These are phyloP conservation scores for Leccinum fallax DNA, from an alignment of 1,284 basidiomycete genomes.

Conservation along the genomic window DNA sequence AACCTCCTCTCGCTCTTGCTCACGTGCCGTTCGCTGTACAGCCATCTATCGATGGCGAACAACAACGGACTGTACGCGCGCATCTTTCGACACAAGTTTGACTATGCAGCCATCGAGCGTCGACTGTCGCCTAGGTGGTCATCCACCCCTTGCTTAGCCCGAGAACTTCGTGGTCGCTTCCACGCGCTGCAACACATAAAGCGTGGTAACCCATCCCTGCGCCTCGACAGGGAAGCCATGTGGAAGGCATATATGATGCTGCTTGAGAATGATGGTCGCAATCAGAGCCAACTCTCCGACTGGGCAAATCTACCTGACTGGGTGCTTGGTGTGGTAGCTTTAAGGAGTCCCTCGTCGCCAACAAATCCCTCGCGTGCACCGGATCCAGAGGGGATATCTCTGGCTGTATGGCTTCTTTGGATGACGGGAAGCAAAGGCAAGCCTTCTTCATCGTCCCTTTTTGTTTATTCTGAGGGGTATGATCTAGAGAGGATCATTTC, in stretches of 20 bases:
- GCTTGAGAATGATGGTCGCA: slow-evolving; percentile 70
- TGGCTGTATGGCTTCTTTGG: slow-evolving; percentile 61
- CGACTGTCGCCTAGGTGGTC: slow-evolving; percentile 49
- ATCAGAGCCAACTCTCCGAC: slow-evolving; percentile 51
- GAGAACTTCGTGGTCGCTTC: slow-evolving; percentile 44
- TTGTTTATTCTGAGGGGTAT: slow-evolving; percentile 18
- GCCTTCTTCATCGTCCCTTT: slow-evolving; percentile 10
- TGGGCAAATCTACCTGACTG: slow-evolving; percentile 43
- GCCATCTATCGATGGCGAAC: slow-evolving; percentile 37
- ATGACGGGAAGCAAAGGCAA: slow-evolving; percentile 50
- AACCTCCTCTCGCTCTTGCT: slow-evolving; percentile 50
- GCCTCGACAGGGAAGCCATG: slow-evolving; percentile 40
- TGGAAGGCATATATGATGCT: slow-evolving; percentile 73
- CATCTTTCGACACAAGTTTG: slow-evolving; percentile 66
- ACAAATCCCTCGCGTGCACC: slow-evolving; percentile 4
- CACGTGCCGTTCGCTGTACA: slow-evolving; percentile 49
- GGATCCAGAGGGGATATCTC: slow-evolving; percentile 41
- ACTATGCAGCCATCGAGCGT: slow-evolving; percentile 54
- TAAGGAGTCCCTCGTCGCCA: slow-evolving; percentile 15
- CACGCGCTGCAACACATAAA: slow-evolving; percentile 41
- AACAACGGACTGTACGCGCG: slow-evolving; percentile 58
- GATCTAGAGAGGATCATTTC: slow-evolving; percentile 22
- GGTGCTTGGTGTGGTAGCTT: slow-evolving; percentile 24
- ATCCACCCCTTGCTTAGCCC: slow-evolving; percentile 38
- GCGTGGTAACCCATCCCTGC: slow-evolving; percentile 16